Evolutionary conservation across 148 eudicot genomes (phyloP), one percentile per base, ranked within the genome.

Genomic region (Camellia lanceoleosa): DNA sequence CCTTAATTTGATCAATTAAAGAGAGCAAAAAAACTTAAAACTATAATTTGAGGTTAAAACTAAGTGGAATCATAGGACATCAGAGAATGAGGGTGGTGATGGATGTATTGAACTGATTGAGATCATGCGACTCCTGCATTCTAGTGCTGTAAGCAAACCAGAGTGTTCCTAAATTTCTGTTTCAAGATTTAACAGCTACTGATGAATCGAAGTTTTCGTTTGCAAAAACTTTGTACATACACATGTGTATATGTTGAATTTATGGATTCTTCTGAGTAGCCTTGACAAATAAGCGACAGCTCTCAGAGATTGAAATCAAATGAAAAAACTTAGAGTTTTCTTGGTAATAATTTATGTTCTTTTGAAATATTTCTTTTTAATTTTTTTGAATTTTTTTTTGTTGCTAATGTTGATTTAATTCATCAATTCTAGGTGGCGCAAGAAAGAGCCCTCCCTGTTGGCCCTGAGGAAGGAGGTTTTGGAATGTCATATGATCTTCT

Each of bases 401-500:
- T 23, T 23, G 30, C 41, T 38, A 4, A 59, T 38, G 9, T 51
- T 23, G 14, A 5, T 70, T 18, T 61, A 44, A 54, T 51, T 13
- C 41, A 70, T 43, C 43, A 61, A 72, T 4, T 44, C 51, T 82
- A 93, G 97, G 83, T 93, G 77, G 92, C 92, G 79, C 81, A 89
- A 76, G 97, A 93, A 72, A 85, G 82, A 80, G 95, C 97, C 63
- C 94, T 93, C 61, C 95, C 95, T 8, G 84, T 89, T 30, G 97
- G 97, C 80, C 93, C 97, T 9, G 90, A 91, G 60, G 97, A 93
- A 77, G 97, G 97, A 18, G 97, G 97, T 23, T 86, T 91, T 38
- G 97, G 97, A 67, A 93, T 93, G 97, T 93, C 97, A 41, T 93
- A 93, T 7, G 95, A 93, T 72, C 92, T 93, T 76, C 89, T 93